Base-by-base conservation (phyloP, 176 grass and related monocot genomes). In the Miscanthus lutarioriparius region DNA sequence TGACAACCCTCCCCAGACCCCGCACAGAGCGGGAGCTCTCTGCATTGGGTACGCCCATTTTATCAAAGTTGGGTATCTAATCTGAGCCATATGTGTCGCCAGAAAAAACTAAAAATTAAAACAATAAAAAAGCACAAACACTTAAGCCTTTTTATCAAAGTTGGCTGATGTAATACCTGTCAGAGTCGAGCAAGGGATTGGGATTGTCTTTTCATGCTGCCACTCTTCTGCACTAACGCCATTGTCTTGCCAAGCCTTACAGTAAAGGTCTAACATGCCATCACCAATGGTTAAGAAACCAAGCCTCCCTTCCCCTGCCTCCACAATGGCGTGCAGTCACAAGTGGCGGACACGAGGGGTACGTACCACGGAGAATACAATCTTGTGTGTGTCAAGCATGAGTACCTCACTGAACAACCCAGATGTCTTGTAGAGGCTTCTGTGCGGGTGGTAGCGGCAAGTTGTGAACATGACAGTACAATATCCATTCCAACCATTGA, bases 291-390 rank as follows among this genome's bases (percentile, higher is more conserved):
- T 64, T 7, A 80, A 39, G 30, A 86, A n/a, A 64, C 85, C 70
- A 67, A 81, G 35, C 17, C 3, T 81, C 10, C 45, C 85, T 58
- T 74, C 70, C 35, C 45, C 77, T 56, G 25, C 35, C 23, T 81
- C 77, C 8, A 87, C 25, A 67, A 87, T 67, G 58, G 78, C 56
- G 0, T 28, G 17, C n/a, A 11, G 4, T 4, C 5, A 1, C 25
- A 0, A 9, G 8, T 2, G 16, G 32, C 0, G 8, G 1, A 8
- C 35, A 14, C 9, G 17, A 1, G 71, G 85, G 2, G 69, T 37
- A 38, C 66, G 37, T 2, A 37, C 26, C 30, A 68, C 25, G 6
- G 71, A 69, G 27, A 87, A 82, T 17, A 70, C 28, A 79, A 87
- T 76, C 37, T 12, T 3, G 6, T 37, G 12, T 3, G 17, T 41